phyloP scores from a whole-genome alignment of 1,284 basidiomycete species.

The Boletellus sp. region DNA sequence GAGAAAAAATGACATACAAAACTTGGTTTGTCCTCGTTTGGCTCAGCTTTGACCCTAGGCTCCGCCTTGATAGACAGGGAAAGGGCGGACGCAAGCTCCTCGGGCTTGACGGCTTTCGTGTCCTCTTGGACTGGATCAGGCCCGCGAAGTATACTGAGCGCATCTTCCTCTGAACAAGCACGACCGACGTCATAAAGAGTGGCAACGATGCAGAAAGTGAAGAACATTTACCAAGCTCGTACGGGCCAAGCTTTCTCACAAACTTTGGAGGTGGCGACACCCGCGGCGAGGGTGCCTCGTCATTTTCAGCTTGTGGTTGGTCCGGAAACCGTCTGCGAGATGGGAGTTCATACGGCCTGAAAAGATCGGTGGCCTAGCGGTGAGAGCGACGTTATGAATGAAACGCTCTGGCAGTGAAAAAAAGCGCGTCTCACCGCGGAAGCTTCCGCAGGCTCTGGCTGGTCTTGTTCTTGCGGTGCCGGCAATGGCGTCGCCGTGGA shows the following conservation, averaged over 20 bases:
- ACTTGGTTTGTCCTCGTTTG: neutral
- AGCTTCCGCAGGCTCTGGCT: neutral
- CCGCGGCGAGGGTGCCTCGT: neutral
- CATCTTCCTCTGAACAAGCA: constrained; percentile 26
- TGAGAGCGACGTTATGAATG: neutral
- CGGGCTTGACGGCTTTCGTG: neutral
- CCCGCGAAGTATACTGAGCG: constrained; percentile 15
- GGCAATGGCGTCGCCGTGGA: neutral
- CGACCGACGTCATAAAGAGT: too few species aligned
- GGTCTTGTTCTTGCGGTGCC: neutral
- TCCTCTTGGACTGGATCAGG: constrained; percentile 6
- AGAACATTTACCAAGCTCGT: constrained; percentile 23
- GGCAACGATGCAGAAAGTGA: neutral
- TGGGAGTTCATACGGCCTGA: constrained; percentile 25
- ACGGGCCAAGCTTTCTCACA: constrained; percentile 29
- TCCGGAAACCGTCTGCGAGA: constrained; percentile 11
- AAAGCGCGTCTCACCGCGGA: constrained; percentile 5
- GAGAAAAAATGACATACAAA: neutral
- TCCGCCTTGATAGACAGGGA: constrained; percentile 12
- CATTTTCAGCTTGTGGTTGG: neutral
- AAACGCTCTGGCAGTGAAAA: neutral
- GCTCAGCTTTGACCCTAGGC: constrained; percentile 1
- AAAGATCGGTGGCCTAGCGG: constrained; percentile 11
- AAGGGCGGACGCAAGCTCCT: constrained; percentile 3
- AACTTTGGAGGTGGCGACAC: constrained; percentile 11